Conservation (phyloP, 345 rosid genomes). For the Populus davidiana region DNA sequence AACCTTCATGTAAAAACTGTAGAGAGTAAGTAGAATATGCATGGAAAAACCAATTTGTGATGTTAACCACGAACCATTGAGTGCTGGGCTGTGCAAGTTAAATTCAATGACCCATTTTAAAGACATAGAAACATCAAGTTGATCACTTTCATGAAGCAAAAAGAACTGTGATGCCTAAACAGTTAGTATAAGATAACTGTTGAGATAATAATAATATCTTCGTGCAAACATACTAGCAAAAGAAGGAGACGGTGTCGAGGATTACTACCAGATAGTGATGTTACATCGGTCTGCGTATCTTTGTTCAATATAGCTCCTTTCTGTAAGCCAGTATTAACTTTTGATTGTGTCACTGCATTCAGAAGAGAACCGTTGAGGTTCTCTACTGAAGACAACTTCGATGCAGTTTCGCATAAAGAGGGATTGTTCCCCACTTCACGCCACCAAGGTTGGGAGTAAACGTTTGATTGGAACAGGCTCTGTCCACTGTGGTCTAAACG, state of each 20-base stretch:
- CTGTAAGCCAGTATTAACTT: constrained; percentile 23
- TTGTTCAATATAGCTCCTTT: constrained; percentile 20
- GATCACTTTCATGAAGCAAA: not conserved
- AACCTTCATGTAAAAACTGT: not conserved
- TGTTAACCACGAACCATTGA: not conserved
- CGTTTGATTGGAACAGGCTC: constrained; percentile 27
- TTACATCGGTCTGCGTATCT: constrained; percentile 7
- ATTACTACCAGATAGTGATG: constrained; percentile 17
- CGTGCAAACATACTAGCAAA: not conserved
- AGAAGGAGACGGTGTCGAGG: not conserved
- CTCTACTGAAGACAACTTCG: constrained; percentile 24
- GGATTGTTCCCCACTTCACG: constrained; percentile 31
- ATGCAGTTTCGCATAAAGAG: constrained; percentile 28
- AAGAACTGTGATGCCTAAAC: not conserved
- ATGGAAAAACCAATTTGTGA: not conserved
- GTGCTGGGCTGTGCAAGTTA: not conserved
- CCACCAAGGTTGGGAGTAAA: constrained; percentile 55
- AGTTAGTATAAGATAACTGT: not conserved
- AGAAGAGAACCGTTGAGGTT: constrained; percentile 24
- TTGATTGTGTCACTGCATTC: constrained; percentile 22
- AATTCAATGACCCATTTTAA: not conserved
- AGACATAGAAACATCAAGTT: not conserved
- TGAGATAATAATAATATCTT: not conserved
- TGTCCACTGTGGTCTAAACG: constrained; percentile 30
- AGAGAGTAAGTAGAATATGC: not conserved